Evolutionary conservation across 2,329 filamentous ascomycete species (phyloP).

Genomic region (Penicillium sp.): DNA sequence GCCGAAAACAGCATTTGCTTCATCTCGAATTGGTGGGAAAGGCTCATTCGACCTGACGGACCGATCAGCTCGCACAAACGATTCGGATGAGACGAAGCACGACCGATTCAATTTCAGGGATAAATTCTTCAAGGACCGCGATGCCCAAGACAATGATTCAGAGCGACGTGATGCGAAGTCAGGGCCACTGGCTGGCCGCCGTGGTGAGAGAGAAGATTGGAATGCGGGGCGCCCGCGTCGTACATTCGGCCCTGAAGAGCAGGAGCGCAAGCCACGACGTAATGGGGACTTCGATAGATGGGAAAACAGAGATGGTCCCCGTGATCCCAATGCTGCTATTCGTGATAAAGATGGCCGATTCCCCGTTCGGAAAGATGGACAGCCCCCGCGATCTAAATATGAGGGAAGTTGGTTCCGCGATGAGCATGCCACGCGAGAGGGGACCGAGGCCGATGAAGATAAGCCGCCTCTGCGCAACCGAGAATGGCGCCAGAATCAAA

Average conservation of each 20-base stretch:
- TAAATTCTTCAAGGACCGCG: conserved; percentile 40
- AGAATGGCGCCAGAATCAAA: conserved; percentile 57
- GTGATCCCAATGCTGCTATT: conserved; percentile 48
- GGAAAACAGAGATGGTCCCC: conserved; percentile 48
- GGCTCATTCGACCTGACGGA: conserved; percentile 45
- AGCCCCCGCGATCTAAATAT: conserved; percentile 58
- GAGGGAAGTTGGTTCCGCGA: conserved; percentile 74
- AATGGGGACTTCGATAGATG: conserved; percentile 45
- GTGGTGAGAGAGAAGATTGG: conserved; percentile 44
- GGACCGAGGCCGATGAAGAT: conserved; percentile 42
- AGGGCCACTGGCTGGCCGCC: conserved; percentile 33
- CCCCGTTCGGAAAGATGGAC: conserved; percentile 59
- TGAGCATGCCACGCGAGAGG: conserved; percentile 41
- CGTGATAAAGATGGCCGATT: conserved; percentile 55
- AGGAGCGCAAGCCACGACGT: conserved; percentile 39
- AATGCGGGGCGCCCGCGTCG: conserved; percentile 39
- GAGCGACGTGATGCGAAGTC: conserved; percentile 40
- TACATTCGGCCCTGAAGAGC: conserved; percentile 41
- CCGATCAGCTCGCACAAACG: conserved; percentile 47
- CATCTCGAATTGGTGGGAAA: conserved; percentile 56
- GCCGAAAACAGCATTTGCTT: conserved; percentile 77
- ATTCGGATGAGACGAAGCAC: conserved; percentile 54
- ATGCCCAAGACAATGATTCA: conserved; percentile 34
- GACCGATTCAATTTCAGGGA: conserved; percentile 62
- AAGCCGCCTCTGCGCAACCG: conserved; percentile 54